Percentiles rank a stretch among this genome's conserved stretches.
These are phyloP conservation scores for Ceratocystis cacaofunesta DNA, from an alignment of 2,329 filamentous ascomycete genomes.

Conservation along the genomic window DNA sequence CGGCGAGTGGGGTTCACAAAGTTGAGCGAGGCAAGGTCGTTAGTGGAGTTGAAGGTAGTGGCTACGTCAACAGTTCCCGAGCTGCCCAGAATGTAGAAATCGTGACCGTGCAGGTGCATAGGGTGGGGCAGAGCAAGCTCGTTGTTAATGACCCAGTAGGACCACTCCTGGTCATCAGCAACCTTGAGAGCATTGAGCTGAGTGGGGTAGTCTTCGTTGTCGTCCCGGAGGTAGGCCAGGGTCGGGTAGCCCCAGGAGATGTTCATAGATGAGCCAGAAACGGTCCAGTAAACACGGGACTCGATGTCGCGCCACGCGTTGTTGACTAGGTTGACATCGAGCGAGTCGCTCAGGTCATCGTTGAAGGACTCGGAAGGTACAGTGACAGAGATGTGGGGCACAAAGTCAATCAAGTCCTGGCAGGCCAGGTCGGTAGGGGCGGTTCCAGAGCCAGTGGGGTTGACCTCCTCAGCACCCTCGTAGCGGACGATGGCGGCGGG, in stretches of 20 bases:
- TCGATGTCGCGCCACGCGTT: conserved; percentile 18
- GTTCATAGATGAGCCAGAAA: conserved; percentile 25
- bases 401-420: conserved; percentile 19
- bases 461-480: conserved; percentile 21
- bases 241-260: conserved; percentile 30
- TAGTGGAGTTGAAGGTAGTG: conserved; percentile 21
- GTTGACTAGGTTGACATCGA: conserved; percentile 20
- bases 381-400: conserved; percentile 22
- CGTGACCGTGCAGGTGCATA: conserved; percentile 36
- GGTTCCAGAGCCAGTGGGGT: conserved; percentile 23
- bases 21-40: conserved; percentile 26
- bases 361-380: conserved; percentile 21
- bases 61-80: conserved; percentile 17
- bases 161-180: conserved; percentile 20
- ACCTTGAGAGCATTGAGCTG: conserved; percentile 20
- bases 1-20: conserved; percentile 37
- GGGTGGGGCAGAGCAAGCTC: conserved; percentile 26
- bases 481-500: conserved; percentile 30
- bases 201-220: conserved; percentile 17
- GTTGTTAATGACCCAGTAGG: conserved; percentile 24
- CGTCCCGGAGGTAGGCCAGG: conserved; percentile 21
- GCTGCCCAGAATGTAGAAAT: conserved; percentile 31
- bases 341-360: conserved; percentile 19
- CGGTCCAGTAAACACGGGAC: conserved; percentile 23
- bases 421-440: conserved; percentile 19